A percentile compares a stretch with the other conserved stretches of the same genome.
These are phyloP conservation scores for Myxozyma udenii DNA, from an alignment of 805 yeast species.

Conservation along the genomic window DNA sequence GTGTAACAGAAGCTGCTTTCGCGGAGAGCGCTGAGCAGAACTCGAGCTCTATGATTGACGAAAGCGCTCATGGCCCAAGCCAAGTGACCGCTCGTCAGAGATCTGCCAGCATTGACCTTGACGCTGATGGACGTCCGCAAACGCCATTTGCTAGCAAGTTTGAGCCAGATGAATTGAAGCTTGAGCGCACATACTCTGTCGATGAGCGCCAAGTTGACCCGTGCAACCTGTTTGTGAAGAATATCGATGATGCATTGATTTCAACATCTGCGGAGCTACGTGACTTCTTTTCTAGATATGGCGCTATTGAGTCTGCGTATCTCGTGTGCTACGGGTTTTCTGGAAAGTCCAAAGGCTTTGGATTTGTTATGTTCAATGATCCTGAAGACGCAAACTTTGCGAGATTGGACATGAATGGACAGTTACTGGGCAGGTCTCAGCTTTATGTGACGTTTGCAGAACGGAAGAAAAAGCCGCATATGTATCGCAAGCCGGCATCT, in stretches of 20 bases:
- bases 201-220: constrained; percentile 5
- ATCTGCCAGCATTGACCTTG: background rate
- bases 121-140: background rate
- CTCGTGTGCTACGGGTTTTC: constrained; percentile 9
- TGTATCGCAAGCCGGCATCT: too few species aligned
- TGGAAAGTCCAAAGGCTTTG: constrained; percentile 18
- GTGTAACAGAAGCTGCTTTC: too few species aligned
- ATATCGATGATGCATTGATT: constrained; percentile 21
- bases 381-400: constrained; percentile 22
- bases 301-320: constrained; percentile 13
- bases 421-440: constrained; percentile 12
- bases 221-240: constrained; percentile 23
- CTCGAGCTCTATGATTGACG: too few species aligned
- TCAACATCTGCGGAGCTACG: constrained; percentile 9
- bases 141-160: background rate
- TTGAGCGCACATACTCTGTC: background rate
- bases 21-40: too few species aligned
- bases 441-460: constrained; percentile 25
- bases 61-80: too few species aligned
- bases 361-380: constrained; percentile 21
- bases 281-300: constrained; percentile 15
- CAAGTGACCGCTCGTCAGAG: too few species aligned
- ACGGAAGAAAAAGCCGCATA: background rate
- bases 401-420: constrained; percentile 15
- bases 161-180: background rate